Conservation (phyloP, 768 basidiomycete species). For the Coprinellus micaceus region DNA sequence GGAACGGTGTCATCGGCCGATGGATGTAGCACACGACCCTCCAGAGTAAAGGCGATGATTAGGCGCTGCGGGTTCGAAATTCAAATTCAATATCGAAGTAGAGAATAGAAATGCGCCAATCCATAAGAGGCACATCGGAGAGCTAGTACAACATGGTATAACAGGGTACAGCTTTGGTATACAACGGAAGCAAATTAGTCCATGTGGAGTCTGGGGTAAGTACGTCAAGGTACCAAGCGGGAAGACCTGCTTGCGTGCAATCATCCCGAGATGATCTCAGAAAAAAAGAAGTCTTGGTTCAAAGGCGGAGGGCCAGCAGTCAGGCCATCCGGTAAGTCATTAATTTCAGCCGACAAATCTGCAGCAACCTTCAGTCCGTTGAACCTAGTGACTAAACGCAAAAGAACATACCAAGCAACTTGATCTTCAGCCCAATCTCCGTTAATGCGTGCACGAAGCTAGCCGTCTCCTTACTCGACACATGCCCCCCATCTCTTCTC, state of each 20-base stretch:
- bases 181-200: no score
- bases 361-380: constrained; percentile 8
- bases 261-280: constrained; percentile 41
- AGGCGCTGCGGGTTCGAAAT: no score
- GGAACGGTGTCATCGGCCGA: no score
- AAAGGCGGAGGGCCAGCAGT: constrained; percentile 74
- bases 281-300: constrained; percentile 84
- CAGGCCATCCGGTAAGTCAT: constrained; percentile 82
- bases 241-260: no score
- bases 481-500: constrained; percentile 75
- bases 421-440: constrained; percentile 89
- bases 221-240: no score
- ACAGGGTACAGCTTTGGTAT: no score
- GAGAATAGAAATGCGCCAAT: no score
- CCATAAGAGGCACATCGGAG: no score
- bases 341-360: constrained; percentile 88
- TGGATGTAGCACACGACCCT: constrained; percentile 27
- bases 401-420: constrained; percentile 64
- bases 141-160: no score
- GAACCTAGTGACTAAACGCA: background rate
- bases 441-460: constrained; percentile 84
- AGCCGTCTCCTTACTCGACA: constrained; percentile 80
- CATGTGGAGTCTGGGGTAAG: no score
- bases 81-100: no score
- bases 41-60: no score